Evolutionary conservation across 495 filamentous ascomycete genomes (phyloP).

Genomic region (Lasiosphaeria miniovina): DNA sequence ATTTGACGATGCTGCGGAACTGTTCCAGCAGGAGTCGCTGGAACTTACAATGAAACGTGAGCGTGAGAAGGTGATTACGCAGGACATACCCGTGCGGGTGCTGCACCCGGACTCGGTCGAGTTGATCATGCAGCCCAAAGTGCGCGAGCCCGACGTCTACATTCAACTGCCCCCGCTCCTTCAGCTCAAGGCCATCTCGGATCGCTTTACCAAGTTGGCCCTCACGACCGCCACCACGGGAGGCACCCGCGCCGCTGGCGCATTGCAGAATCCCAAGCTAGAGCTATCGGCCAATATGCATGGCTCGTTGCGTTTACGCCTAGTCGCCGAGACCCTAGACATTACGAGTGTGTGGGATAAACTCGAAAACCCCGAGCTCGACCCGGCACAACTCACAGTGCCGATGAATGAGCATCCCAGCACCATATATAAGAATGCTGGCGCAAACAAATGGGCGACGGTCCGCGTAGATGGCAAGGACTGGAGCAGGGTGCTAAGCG

Average conservation of each 20-base stretch:
- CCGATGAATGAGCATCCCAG: conserved; percentile 71
- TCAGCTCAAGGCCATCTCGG: conserved; percentile 85
- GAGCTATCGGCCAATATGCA: conserved; percentile 87
- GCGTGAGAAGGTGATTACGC: conserved; percentile 86
- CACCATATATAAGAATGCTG: conserved; percentile 60
- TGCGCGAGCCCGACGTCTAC: conserved; percentile 90
- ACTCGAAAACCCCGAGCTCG: conserved; percentile 78
- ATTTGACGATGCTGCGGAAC: conserved; percentile 38
- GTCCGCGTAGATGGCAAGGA: conserved; percentile 89
- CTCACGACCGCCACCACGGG: conserved; percentile 33
- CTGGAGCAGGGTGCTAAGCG: conserved; percentile 84
- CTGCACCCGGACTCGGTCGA: conserved; percentile 75
- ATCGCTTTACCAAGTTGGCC: conserved; percentile 84
- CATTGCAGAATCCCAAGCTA: conserved; percentile 55
- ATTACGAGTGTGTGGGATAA: conserved; percentile 81
- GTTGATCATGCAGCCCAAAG: conserved; percentile 82
- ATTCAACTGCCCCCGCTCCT: conserved; percentile 80
- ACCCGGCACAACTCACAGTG: conserved; percentile 63
- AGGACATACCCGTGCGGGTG: conserved; percentile 91
- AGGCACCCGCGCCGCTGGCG: conserved; percentile 16
- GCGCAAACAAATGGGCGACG: conserved; percentile 70
- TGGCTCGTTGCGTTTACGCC: conserved; percentile 72
- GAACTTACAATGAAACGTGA: conserved; percentile 53
- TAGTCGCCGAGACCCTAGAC: conserved; percentile 73
- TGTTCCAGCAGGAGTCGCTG: conserved; percentile 47